Evolutionary conservation across 2,329 filamentous ascomycete species (phyloP), one percentile per base, ranked within the genome.

Genomic region (Gnomoniopsis sp.): DNA sequence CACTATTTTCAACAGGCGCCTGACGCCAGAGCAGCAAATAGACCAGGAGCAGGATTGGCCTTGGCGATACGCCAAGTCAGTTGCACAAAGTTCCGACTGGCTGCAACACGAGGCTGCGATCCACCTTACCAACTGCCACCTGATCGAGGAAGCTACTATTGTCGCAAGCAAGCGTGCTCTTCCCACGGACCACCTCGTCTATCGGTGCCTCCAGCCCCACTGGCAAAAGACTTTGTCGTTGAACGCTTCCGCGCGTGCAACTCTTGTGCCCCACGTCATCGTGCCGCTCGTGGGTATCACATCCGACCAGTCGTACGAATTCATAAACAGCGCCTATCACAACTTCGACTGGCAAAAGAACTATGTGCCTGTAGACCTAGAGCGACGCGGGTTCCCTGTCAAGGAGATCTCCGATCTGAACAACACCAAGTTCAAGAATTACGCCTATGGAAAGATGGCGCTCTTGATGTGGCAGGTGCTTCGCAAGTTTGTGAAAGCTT

Each of bases 51-150:
- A 67, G 1, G 79, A 82, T 67, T 82, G 77, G 77, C 71, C 78
- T 0, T 82, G 79, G 79, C 69, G 79, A 48, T 81, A 80, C 64
- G 79, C 79, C 21, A 82, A 81, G 66, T 79, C 74, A 0, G 80
- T 76, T 49, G 74, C 73, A 1, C 78, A 80, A 58, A 70, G 73
- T 1, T 71, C 75, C 1, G 79, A 81, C 66, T 82, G 78, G 79
- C 66, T 73, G 53, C 71, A 74, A 4, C 79, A 82, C 59, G 78
- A 81, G 64, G 61, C 80, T 17, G 68, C 68, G 3, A 72, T 79
- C 2, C 79, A 82, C 59, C 71, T 82, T 6, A 73, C 71, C 3
- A 66, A 77, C 14, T 73, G 75, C 0, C 78, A 81, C 64, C 66
- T 80, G 10, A 68, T 81, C 33, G 79, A 81, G 66, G 78, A 81